A percentile compares a stretch with the other conserved stretches of the same genome.
Evolutionary conservation across 2,329 filamentous ascomycete species (phyloP).

Genomic region (Phoma sp.): DNA sequence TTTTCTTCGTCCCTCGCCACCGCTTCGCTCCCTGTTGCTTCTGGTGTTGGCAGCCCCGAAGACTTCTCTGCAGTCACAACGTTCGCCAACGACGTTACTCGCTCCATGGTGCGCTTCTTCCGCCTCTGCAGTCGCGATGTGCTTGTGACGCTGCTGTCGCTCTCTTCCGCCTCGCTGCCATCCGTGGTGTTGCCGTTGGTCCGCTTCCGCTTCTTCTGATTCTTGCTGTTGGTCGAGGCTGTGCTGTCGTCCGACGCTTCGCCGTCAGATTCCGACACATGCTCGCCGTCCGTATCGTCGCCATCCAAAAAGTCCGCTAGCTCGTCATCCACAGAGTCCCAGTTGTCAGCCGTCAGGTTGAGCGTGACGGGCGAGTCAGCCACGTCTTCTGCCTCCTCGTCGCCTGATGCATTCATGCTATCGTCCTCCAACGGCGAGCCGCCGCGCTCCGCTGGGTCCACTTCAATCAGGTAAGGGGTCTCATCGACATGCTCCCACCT

Average conservation of each 20-base stretch:
- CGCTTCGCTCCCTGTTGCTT: conserved; percentile 41
- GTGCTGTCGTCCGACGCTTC: conserved; percentile 41
- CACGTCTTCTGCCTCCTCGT: conserved; percentile 44
- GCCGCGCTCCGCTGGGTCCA: conserved; percentile 69
- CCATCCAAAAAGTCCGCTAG: conserved; percentile 73
- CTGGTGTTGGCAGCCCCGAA: conserved; percentile 49
- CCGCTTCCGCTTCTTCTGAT: conserved; percentile 47
- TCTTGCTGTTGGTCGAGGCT: conserved; percentile 28
- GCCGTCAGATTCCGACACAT: conserved; percentile 43
- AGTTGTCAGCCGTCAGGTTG: conserved; percentile 43
- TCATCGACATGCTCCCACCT: conserved; percentile 85
- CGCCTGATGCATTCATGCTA: conserved; percentile 49
- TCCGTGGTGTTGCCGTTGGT: conserved; percentile 36
- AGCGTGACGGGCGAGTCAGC: conserved; percentile 32
- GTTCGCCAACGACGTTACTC: conserved; percentile 56
- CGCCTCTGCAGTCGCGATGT: conserved; percentile 54
- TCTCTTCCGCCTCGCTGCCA: conserved; percentile 50
- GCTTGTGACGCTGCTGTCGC: conserved; percentile 45
- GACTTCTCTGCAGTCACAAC: conserved; percentile 49
- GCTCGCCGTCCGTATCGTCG: conserved; percentile 43
- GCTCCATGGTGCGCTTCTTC: conserved; percentile 55
- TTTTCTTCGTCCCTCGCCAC: conserved; percentile 53
- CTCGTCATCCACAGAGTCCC: conserved; percentile 69
- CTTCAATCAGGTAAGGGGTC: conserved; percentile 76
- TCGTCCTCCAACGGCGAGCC: conserved; percentile 50